Base-by-base conservation (phyloP, 257 asterid genomes). In the Leonotis leonurus region DNA sequence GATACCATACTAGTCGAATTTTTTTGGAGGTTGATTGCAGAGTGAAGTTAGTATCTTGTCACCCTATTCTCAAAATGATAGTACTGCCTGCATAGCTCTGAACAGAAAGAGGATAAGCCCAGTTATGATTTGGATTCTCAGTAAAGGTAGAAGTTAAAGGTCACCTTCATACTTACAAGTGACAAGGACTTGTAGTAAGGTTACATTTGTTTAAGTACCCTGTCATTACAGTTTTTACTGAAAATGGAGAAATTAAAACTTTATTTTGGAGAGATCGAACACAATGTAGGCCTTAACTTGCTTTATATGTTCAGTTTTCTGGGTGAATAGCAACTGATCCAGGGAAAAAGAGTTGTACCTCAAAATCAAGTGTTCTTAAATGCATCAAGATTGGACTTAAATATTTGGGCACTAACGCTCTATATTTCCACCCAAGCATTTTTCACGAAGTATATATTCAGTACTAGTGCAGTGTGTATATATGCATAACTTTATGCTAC, bases 111-210 rank as follows among this genome's bases (percentile, higher is more conserved):
- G 70, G 45, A 57, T 12, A 8, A 36, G 2, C 37, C n/a, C n/a
- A n/a, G n/a, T n/a, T n/a, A 22, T 57, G 39, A 27, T 57, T 22
- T 43, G 39, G 64, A 64, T 27, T 58, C 41, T 27, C 69, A n/a
- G 14, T 45, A 26, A 36, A 58, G 54, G 29, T 22, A 63, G 55
- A 45, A 8, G 66, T 32, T 39, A 39, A 48, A 35, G 45, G 35
- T 18, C 30, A 39, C 67, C 27, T 33, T 22, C 50, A 1, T 37
- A 37, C 12, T 6, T 2, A 13, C 44, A 35, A 35, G 35, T 20
- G 36, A 36, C 46, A n/a, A 36, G 39, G 40, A 10, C 51, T 21
- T 14, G n/a, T 16, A 59, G 17, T 33, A 12, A 17, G 46, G 62
- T 10, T 56, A 33, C 30, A 18, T 56, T 35, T 56, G 32, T 33